Conservation (phyloP, 768 basidiomycete genomes). For the Leucocoprinus leucothites region DNA sequence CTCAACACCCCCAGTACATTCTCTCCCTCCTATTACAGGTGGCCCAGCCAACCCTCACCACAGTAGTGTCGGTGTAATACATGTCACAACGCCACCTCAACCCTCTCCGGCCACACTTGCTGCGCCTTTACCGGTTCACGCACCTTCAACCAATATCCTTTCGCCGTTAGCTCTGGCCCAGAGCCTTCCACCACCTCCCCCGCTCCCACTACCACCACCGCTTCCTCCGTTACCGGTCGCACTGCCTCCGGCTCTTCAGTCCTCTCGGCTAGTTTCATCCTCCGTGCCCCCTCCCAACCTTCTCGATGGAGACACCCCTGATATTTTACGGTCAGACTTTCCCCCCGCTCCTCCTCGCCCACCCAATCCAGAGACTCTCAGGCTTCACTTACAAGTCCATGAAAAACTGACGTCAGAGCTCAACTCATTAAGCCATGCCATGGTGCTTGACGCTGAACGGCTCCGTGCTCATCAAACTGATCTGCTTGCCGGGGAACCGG, state of each 20-base stretch:
- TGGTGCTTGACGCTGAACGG: constrained; percentile 66
- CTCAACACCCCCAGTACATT: too few relatives aligned
- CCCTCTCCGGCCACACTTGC: constrained; percentile 1
- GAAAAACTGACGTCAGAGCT: constrained; percentile 71
- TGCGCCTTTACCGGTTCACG: constrained; percentile 1
- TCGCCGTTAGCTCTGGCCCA: neutral
- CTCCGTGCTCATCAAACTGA: constrained; percentile 81
- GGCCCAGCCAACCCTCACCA: neutral
- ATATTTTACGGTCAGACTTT: constrained; percentile 17
- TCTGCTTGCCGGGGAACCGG: constrained; percentile 86
- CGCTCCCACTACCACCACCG: constrained; percentile 13
- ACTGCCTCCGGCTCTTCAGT: constrained; percentile 14
- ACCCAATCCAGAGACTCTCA: constrained; percentile 86
- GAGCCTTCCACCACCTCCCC: constrained; percentile 2
- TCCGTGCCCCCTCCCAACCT: constrained; percentile 47
- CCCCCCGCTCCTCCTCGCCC: constrained; percentile 68
- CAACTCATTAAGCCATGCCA: constrained; percentile 61
- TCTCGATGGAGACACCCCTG: constrained; percentile 57
- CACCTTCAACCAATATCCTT: constrained; percentile 5
- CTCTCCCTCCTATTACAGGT: neutral
- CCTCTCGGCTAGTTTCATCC: constrained; percentile 15
- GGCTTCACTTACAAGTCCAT: constrained; percentile 74
- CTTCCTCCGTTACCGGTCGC: constrained; percentile 13
- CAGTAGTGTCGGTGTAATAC: neutral
- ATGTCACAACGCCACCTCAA: constrained; percentile 4